Evolutionary conservation across 2,329 filamentous ascomycete genomes (phyloP), one percentile per base, ranked within the genome.

Genomic region (Diaporthe destruens): DNA sequence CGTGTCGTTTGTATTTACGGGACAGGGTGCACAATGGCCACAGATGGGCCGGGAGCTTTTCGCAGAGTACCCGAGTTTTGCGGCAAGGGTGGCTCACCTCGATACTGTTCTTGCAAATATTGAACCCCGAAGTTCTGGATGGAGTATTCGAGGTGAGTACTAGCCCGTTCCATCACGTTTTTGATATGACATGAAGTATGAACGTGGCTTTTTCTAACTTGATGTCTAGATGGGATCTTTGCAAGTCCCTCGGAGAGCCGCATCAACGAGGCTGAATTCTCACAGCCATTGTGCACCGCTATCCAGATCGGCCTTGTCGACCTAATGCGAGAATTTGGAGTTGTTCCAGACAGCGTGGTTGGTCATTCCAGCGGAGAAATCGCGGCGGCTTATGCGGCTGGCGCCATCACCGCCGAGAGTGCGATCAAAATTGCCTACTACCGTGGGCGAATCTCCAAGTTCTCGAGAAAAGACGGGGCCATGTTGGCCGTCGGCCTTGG

Each of bases 351-450:
- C 1, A n/a, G 20, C n/a, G 47, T 51, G 1, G n/a, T 51, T 5
- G 81, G 81, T 0, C 81, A 82, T 61, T 29, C 69, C 72, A 23
- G 72, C 14, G 72, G 72, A 20, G 72, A 73, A 53, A 71, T 73
- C 14, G 72, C 68, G 2, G 72, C 68, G 0, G 72, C 72, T 5
- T 71, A 73, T 25, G 57, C 72, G 2, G 32, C 72, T 6, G 68
- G 68, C 0, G 54, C 49, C 7, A 20, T 73, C 14, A 23, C n/a
- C 4, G 12, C 29, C 11, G 36, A 39, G 36, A 11, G 6, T 39
- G 11, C 11, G 36, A 39, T 39, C 36, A n/a, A n/a, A n/a, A 39
- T 39, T 6, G 36, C 36, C 6, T 39, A 39, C 11, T 39, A 39
- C 36, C 36, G 36, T 39, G 36, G 36, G 11, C 11, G n/a, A n/a